These are phyloP conservation scores for Aspergillus sp. DNA, from an alignment of 2,329 filamentous ascomycete species.

Conservation along the genomic window DNA sequence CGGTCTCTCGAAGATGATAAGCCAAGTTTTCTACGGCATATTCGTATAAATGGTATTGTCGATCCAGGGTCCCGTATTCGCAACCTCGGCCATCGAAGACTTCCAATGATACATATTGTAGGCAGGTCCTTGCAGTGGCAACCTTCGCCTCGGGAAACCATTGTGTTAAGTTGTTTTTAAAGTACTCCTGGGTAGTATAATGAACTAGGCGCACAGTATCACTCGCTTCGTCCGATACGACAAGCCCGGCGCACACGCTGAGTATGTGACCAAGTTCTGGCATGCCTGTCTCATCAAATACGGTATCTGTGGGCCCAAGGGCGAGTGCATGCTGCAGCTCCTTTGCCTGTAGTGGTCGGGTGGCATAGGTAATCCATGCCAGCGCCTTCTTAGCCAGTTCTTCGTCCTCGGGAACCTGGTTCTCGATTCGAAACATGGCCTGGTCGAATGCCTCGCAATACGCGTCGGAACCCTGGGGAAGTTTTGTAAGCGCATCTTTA, in stretches of 20 bases:
- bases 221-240: slow-evolving; percentile 40
- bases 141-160: slow-evolving; percentile 34
- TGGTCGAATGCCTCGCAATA: neutral
- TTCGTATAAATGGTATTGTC: neutral
- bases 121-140: slow-evolving; percentile 30
- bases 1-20: neutral
- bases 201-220: slow-evolving; percentile 45
- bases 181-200: slow-evolving; percentile 49
- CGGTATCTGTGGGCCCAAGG: neutral
- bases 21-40: neutral
- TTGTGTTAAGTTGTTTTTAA: slow-evolving; percentile 26
- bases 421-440: slow-evolving; percentile 7
- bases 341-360: neutral
- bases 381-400: neutral
- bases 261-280: neutral
- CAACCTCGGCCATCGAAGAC: neutral
- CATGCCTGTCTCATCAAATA: neutral
- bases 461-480: neutral
- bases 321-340: slow-evolving; percentile 7
- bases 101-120: neutral
- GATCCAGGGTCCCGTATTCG: neutral
- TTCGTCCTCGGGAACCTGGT: neutral
- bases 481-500: neutral
- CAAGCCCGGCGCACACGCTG: neutral
- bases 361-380: neutral